Evolutionary conservation across 176 grass and related monocot species (phyloP), one percentile per base, ranked within the genome.

Genomic region (Sorghum bicolor): DNA sequence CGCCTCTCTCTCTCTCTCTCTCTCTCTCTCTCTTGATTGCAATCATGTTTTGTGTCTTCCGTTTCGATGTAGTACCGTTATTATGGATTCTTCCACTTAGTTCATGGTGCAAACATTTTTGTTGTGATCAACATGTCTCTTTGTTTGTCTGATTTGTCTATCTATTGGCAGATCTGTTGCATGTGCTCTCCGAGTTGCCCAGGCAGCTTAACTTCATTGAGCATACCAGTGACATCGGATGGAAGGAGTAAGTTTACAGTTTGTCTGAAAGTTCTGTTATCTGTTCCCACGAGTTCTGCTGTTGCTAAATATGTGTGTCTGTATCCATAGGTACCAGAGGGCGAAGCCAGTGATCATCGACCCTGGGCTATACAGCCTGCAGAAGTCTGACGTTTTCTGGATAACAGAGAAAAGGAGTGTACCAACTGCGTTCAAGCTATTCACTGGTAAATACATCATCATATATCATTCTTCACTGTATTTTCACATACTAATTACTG

Each of bases 341-440:
- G 97, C 97, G 16, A 99, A 94, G 62, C 97, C 97, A 29, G 89
- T 99, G 36, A 99, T 99, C 64, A 92, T 99, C 52, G 97, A 99
- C 38, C 97, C 97, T 37, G 93, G 93, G 84, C 91, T 99, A 36
- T 96, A 99, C 84, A 96, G 86, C 75, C 75, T 84, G 64, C 83
- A 99, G 85, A 99, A 99, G 55, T 89, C 91, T 0, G 97, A 99
- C 65, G 97, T 99, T 50, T 99, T 99, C 74, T 99, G 97, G 97
- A 89, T 99, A 70, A 90, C 91, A 13, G 91, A 99, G 83, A 96
- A 92, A 66, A 80, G 97, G 78, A 96, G 93, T 67, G 86, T 99
- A 31, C 97, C 97, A 34, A 96, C 93, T 19, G 93, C 93, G 60
- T 99, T 99, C 79, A 99, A 99, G 86, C 97, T 99, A 64, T 99